Evolutionary conservation across 1,139 yeast genomes (phyloP), one percentile per base, ranked within the genome.

Genomic region (Candida dubliniensis): DNA sequence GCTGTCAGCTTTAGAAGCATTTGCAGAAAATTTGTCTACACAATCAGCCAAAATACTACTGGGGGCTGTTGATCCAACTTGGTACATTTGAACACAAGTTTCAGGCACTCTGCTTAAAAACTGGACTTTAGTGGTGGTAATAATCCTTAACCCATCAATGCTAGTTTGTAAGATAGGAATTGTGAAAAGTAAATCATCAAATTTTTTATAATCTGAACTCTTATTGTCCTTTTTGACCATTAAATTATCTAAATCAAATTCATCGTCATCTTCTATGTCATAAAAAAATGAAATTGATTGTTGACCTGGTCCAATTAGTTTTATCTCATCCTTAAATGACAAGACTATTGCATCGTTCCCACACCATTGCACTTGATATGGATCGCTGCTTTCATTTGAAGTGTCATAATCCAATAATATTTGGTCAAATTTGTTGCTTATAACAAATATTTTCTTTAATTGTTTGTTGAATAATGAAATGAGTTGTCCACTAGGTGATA

Each of bases 1-100:
- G 46, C 88, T 90, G 56, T 88, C 88, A 0, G 96, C 96, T 56
- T 86, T 84, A 0, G 97, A 89, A 0, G 95, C 79, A 54, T 85
- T 84, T 34, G 71, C 68, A 8, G 81, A 76, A 13, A 89, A 67
- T 50, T 87, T 82, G 43, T 88, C 93, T 31, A 89, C 77, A 14
- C 96, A 86, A 63, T 91, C 97, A 4, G 88, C 64, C 34, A 93
- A 66, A 32, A 91, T 84, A 8, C 96, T 88, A 26, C 95, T 78
- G 0, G 97, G 87, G 18, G 87, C 79, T 0, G 89, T 77, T 0
- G 96, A 87, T 0, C 98, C 99, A 39, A 90, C 79, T 56, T 78
- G 81, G 60, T 89, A 90, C 18, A 89, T 75, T 34, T 81, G 80
- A 8, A 78, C 76, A 0, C 85, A 78, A 1, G 72, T 64, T 1